Conservation (phyloP, 345 rosid species). For the Mercurialis annua region DNA sequence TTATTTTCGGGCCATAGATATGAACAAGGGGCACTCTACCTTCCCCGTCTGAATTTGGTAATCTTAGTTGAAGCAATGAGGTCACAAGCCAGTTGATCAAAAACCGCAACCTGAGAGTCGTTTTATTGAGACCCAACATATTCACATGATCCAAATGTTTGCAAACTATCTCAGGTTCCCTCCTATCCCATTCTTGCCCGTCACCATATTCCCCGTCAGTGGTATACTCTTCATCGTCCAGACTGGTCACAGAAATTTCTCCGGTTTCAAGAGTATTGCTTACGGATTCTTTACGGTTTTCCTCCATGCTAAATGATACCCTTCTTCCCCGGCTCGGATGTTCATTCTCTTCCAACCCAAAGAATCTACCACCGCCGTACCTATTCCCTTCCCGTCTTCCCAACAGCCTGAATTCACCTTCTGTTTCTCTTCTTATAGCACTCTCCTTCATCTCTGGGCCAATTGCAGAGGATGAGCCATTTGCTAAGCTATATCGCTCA, state of each 20-base stretch:
- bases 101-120: constrained; percentile 73
- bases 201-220: constrained; percentile 75
- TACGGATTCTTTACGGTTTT: constrained; percentile 42
- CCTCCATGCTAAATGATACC: constrained; percentile 88
- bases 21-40: constrained; percentile 66
- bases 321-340: constrained; percentile 79
- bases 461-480: constrained; percentile 54
- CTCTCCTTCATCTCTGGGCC: constrained; percentile 68
- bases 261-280: constrained; percentile 51
- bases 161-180: constrained; percentile 86
- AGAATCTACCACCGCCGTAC: constrained; percentile 63
- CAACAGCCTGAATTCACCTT: constrained; percentile 94
- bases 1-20: constrained; percentile 94
- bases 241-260: constrained; percentile 58
- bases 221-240: constrained; percentile 66
- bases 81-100: constrained; percentile 97
- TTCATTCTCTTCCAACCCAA: constrained; percentile 70
- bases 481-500: constrained; percentile 30
- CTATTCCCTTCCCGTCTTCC: constrained; percentile 79
- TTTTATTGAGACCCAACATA: constrained; percentile 92
- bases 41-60: constrained; percentile 57
- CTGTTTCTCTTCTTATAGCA: constrained; percentile 98
- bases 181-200: constrained; percentile 67
- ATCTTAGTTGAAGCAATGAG: constrained; percentile 78
- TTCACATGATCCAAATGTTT: constrained; percentile 86